Base-by-base conservation (phyloP, 495 filamentous ascomycete species). In the Penicillium canariense region DNA sequence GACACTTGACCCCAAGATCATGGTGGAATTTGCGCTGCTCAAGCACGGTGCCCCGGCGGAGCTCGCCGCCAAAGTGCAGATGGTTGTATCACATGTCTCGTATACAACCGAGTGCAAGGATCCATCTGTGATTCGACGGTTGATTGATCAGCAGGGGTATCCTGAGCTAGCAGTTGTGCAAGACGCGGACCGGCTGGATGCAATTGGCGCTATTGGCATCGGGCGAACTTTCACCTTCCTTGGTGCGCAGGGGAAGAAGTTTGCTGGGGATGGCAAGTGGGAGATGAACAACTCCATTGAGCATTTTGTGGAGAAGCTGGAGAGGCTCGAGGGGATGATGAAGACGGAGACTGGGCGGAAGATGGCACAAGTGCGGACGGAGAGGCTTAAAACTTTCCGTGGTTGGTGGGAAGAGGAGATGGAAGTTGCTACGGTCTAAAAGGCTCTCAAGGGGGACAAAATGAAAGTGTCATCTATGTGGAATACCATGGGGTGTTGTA, bases 161-260 rank as follows among this genome's bases (percentile, higher is more conserved):
- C 88, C 85, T 0, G 91, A 96, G 69, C 73, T 96, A 5, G 90
- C 79, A 0, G 80, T 95, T 39, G 91, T 96, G 11, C 92, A 96
- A 69, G 91, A 96, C 69, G 92, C 91, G 2, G 92, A 96, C 72
- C 78, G 91, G 8, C 73, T 96, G 34, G 91, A 96, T 77, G 90
- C 92, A 3, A 82, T 96, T 59, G 92, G 92, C 2, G 89, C 89
- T 0, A 78, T 96, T 44, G 91, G 91, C 3, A 83, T 96, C 49
- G 92, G 81, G 2, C 68, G 92, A 35, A 79, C 81, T 39, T 96
- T 96, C 68, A 86, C 88, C 2, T 96, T 83, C 65, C 79, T 85
- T 1, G 90, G 84, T 0, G 86, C 84, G 7, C 84, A 81, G 71
- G 67, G 70, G 18, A 53, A 58, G 45, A 69, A 71, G 31, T 65